Evolutionary conservation across 148 eudicot species (phyloP), one percentile per base, ranked within the genome.

Genomic region (Polygonum maritimum): DNA sequence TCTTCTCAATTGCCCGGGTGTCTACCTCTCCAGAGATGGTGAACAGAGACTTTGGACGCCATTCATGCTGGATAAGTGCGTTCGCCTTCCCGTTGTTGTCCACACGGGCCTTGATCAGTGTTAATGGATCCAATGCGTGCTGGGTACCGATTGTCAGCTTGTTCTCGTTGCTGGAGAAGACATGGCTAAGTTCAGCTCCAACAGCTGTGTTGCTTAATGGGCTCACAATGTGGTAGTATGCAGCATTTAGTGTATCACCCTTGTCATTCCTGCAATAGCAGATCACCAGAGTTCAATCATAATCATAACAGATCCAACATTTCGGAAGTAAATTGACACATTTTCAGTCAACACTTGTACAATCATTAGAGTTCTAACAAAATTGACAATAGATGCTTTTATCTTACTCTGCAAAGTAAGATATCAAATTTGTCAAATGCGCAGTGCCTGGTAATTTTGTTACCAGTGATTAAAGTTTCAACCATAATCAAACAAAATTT

Each of bases 1-100:
- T 91, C 76, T 91, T 91, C 72, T 91, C 97, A 7, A 91, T 86
- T 49, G 97, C 97, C 77, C 89, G 82, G 16, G 93, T 89, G 83
- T 91, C 97, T 38, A 89, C 93, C 78, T 89, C 93, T 62, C 97
- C 97, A 0, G 97, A 86, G 69, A 91, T 65, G 55, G 97, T 91
- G 84, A 91, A 48, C 21, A 83, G 77, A 16, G 93, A 89, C 71
- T 84, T 89, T 5, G 93, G 93, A 54, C 90, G 89, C 90, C 88
- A 89, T 75, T 87, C 89, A 11, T 91, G 97, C 86, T 91, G 97
- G 77, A 91, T 81, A 47, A 91, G 86, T 33, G 93, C 90, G 72
- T 88, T 91, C 22, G 91, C 90, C 80, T 79, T 88, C 44, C 97
- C 97, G 44, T 80, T 76, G 85, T 84, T 91, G 84, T 91, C 84